These are phyloP conservation scores for Neurospora hispaniola DNA, from an alignment of 495 filamentous ascomycete species.

Conservation along the genomic window DNA sequence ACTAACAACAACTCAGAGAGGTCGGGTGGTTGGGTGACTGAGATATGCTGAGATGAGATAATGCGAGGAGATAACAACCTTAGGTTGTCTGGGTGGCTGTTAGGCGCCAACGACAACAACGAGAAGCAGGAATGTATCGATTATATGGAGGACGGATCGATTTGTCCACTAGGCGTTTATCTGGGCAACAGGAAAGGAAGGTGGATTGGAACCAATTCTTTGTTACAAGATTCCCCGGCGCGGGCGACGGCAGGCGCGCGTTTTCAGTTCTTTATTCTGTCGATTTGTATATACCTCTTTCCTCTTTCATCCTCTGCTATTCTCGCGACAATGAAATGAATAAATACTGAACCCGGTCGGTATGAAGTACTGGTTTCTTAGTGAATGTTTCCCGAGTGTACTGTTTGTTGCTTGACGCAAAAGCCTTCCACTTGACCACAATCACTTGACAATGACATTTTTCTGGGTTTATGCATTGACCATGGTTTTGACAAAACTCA, in stretches of 20 bases:
- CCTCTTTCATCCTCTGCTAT: not conserved
- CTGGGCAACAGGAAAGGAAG: not conserved
- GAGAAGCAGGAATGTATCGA: not conserved
- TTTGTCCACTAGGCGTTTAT: conserved; percentile 9
- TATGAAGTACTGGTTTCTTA: not conserved
- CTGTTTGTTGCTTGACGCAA: no score
- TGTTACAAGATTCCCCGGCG: not conserved
- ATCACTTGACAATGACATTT: not conserved
- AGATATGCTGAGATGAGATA: not conserved
- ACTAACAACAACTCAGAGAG: not conserved
- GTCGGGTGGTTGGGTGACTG: not conserved
- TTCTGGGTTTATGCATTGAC: not conserved
- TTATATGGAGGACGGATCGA: conserved; percentile 1
- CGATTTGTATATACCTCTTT: not conserved
- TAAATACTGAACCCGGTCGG: not conserved
- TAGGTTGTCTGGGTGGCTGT: not conserved
- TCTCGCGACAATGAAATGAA: not conserved
- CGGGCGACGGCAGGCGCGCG: not conserved
- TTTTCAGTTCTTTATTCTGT: not conserved
- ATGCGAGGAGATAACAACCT: not conserved
- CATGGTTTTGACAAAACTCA: not conserved
- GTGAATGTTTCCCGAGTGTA: no score
- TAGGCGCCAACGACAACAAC: not conserved
- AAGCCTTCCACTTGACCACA: not conserved
- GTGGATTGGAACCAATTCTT: not conserved